phyloP scores from a whole-genome alignment of 768 basidiomycete species.

The Mycena latifolia region DNA sequence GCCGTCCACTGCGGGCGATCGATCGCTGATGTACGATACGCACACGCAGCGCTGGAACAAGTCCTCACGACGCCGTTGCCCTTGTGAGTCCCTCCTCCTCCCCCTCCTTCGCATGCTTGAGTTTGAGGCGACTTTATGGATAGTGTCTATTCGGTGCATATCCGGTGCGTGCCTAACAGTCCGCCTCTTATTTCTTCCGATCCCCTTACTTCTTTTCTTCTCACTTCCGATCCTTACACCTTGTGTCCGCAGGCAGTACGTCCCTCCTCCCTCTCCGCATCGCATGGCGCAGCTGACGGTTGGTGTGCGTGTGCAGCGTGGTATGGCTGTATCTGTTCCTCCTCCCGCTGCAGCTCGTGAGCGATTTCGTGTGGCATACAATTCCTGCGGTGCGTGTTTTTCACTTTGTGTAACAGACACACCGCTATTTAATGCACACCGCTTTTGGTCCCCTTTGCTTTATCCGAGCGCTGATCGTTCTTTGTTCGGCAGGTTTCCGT shows the following conservation, averaged over 20 bases:
- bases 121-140: background rate
- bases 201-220: too few relatives aligned
- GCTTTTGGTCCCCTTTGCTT: too few relatives aligned
- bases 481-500: conserved; percentile 54
- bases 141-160: conserved; percentile 75
- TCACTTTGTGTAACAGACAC: too few relatives aligned
- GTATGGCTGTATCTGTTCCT: conserved; percentile 83
- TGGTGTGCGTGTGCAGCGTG: conserved; percentile 51
- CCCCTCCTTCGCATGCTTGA: background rate
- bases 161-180: too few relatives aligned
- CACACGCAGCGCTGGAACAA: conserved; percentile 62
- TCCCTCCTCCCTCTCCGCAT: too few relatives aligned
- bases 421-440: too few relatives aligned
- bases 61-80: conserved; percentile 75
- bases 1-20: too few relatives aligned
- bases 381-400: conserved; percentile 60
- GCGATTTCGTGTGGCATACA: conserved; percentile 71
- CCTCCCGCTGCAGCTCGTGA: conserved; percentile 80
- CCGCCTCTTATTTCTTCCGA: too few relatives aligned
- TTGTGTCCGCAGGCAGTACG: conserved; percentile 45
- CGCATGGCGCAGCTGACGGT: too few relatives aligned
- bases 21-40: too few relatives aligned
- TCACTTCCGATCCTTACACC: background rate
- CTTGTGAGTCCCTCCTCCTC: conserved; percentile 58
- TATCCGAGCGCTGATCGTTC: background rate